Base-by-base conservation (phyloP, 768 basidiomycete species). In the Daedaleopsis nitida region DNA sequence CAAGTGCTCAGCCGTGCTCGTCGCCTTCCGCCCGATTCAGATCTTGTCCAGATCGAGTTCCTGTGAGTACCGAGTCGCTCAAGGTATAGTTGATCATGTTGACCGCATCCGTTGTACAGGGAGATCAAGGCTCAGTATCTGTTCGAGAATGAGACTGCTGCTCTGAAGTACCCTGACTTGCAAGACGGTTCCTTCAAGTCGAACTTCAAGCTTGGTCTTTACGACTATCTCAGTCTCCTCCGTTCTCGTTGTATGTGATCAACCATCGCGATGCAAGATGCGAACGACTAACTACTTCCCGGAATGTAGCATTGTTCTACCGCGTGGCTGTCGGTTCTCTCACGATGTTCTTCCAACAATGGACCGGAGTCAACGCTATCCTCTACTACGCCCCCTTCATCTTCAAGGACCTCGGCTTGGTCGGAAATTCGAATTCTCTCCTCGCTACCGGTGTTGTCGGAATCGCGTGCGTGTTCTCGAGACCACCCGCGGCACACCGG, bases 291-390 rank as follows among this genome's bases (percentile, higher is more conserved):
- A 38, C 16, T 17, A 24, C 21, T 43, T 51, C 27, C 27, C 27
- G 27, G 27, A 32, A 32, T 38, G 11, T 57, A 86, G 85, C 82
- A 50, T 74, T 91, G 27, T 72, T 91, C 49, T 83, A 81, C 68
- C 82, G 91, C 37, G 81, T 89, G 9, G 80, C 80, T 27, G 80
- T 89, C 49, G 87, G 86, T 24, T 81, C 85, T 49, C 69, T 86
- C 62, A 85, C 77, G 44, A 93, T 87, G 89, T 88, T 86, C 76
- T 91, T 89, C 79, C 90, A 91, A 70, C 89, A 91, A 73, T 91
- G 89, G 88, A 90, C 88, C 34, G 91, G 89, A 62, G 80, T 89
- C 67, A 89, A 90, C 65, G 87, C 84, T 7, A 87, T 90, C 65
- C 74, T 91, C 53, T 91, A 91, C 76, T 91, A 91, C 66, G 89